A percentile compares a stretch with the other conserved stretches of the same genome.
These are phyloP conservation scores for Croton setiger DNA, from an alignment of 441 rosid genomes.

Conservation along the genomic window DNA sequence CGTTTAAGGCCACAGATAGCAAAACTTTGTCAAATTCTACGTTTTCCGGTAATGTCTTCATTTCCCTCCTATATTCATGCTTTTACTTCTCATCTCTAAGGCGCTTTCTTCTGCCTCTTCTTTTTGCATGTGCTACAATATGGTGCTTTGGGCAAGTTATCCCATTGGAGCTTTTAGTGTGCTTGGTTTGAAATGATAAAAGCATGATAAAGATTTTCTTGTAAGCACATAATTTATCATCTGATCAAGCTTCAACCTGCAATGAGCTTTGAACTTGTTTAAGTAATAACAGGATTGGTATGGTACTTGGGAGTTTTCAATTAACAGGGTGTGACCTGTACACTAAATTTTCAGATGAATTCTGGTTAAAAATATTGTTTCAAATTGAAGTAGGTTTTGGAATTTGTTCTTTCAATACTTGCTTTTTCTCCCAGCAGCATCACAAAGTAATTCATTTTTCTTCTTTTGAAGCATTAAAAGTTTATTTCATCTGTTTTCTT, in stretches of 20 bases:
- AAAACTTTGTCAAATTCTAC: slow-evolving; percentile 62
- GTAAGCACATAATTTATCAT: not conserved
- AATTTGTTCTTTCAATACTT: not conserved
- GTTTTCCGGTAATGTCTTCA: slow-evolving; percentile 54
- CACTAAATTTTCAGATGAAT: not conserved
- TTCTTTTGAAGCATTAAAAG: not conserved
- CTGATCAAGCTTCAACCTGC: not conserved
- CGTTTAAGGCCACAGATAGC: slow-evolving; percentile 57
- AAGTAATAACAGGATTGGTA: not conserved
- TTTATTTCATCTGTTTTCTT: not conserved
- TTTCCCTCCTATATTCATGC: slow-evolving; percentile 17
- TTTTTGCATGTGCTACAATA: not conserved
- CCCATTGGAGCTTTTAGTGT: too few species aligned
- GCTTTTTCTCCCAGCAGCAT: not conserved
- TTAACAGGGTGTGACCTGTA: not conserved
- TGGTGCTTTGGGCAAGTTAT: too few species aligned
- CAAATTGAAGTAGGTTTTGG: not conserved
- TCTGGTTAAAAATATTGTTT: not conserved
- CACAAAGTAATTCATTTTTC: not conserved
- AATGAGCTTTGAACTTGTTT: not conserved
- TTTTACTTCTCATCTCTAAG: not conserved
- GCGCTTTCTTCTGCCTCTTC: not conserved
- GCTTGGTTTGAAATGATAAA: too few species aligned
- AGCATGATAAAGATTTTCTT: not conserved
- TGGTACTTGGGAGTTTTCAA: not conserved